Base-by-base conservation (phyloP, 306 rosid genomes). In the Leucaena leucocephala region DNA sequence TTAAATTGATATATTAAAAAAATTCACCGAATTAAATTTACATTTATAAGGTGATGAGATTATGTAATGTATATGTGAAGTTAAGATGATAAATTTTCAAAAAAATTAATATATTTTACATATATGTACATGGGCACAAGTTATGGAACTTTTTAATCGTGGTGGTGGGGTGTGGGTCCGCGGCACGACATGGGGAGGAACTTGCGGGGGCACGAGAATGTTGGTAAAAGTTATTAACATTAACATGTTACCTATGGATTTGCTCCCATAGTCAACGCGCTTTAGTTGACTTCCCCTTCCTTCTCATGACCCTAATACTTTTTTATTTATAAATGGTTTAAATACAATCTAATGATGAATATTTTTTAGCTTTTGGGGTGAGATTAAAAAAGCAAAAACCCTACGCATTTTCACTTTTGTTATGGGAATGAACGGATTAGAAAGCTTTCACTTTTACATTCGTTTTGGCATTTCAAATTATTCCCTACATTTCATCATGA, bases 171-270 rank as follows among this genome's bases (percentile, higher is more conserved):
- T 5, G 63, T 81, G 86, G 83, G 76, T 38, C 81, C 80, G 61
- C 12, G 1, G 36, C 38, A 42, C 21, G 57, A 34, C 81, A 75
- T 16, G 11, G 1, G 12, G 85, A 86, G 77, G 82, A 80, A 84
- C 82, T 82, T 82, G 64, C 79, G 85, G 75, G 46, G 45, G 50
- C 68, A 63, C 38, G 67, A 33, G 67, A 61, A 61, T 61, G 67
- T 61, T 61, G 67, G 67, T 5, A 33, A 27, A 61, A 61, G 65
- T 59, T 34, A 61, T 17, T 11, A 59, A 55, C 3, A 19, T 55
- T 19, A 55, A 61, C 17, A 61, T 61, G 0, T 61, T 14, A 10
- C 67, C 8, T 2, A 61, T 33, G 40, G 11, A 55, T 19, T 12
- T 61, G 40, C 15, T 33, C 2, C 4, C 40, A 27, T 27, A 61